Evolutionary conservation across 176 grass and related monocot species (phyloP).

Genomic region (Avena atlantica): DNA sequence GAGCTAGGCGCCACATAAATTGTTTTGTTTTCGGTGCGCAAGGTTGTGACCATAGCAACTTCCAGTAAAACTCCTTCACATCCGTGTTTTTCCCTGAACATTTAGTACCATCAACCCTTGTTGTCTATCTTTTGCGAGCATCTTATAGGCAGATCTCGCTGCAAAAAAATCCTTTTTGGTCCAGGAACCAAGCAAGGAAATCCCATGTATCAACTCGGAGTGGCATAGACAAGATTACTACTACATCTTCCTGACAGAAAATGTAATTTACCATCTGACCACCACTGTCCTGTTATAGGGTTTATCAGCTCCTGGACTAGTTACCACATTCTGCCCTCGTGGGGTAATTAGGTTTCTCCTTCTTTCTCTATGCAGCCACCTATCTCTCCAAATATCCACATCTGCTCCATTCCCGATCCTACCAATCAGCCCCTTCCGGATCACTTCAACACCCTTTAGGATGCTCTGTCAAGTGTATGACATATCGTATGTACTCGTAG

Average conservation of each 20-base stretch:
- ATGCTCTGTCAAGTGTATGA: neutral
- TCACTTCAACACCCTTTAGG: neutral
- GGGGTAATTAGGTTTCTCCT: too few relatives aligned
- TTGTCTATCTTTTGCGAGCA: neutral
- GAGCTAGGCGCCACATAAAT: neutral
- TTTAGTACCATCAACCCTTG: too few relatives aligned
- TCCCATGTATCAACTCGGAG: neutral
- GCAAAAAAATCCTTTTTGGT: neutral
- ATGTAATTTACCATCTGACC: neutral
- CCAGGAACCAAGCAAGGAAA: neutral
- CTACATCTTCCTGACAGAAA: neutral
- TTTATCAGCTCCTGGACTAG: neutral
- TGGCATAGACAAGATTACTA: neutral
- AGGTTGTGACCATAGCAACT: neutral
- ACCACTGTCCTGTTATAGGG: too few relatives aligned
- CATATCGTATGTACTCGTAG: too few relatives aligned
- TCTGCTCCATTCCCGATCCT: neutral
- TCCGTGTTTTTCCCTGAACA: too few relatives aligned
- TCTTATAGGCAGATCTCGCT: neutral
- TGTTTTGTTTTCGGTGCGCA: neutral
- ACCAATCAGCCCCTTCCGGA: neutral
- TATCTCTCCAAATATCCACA: neutral
- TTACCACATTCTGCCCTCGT: too few relatives aligned
- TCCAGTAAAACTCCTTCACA: neutral
- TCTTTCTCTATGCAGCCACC: neutral